Evolutionary conservation across 2,329 filamentous ascomycete genomes (phyloP), one percentile per base, ranked within the genome.

Genomic region (Pyrenochaeta sp.): DNA sequence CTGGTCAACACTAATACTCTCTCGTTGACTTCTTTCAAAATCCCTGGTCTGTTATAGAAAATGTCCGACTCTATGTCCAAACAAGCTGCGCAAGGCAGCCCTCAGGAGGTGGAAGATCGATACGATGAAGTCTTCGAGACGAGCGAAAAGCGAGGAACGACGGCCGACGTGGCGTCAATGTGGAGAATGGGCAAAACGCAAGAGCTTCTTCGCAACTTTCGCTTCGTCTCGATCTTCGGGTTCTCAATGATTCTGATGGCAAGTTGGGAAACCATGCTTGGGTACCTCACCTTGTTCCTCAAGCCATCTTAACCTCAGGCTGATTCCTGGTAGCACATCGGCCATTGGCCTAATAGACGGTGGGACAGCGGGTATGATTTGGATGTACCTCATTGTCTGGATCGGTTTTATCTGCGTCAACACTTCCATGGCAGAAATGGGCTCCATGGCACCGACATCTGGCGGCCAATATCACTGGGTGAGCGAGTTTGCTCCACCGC

Each of bases 371-470:
- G 73, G 72, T 1, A 34, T 73, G 39, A 74, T 75, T 2, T 76
- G 71, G 65, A 65, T 63, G 6, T 73, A 69, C 34, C 49, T 72
- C 3, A 66, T 73, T 12, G 60, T 62, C 12, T 67, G 67, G 59
- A 50, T 71, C 1, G 66, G 69, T 2, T 68, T 72, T 22, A 59
- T 64, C 9, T 71, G 64, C 39, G 71, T 73, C 2, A 61, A 56
- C 2, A 58, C 63, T 1, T 70, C 67, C 1, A 54, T 74, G 32
- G 71, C 72, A 19, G 73, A 75, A 34, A 76, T 78, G 73, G 74
- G 68, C 2, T 77, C 74, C 0, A 77, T 77, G 65, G 63, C 63
- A 0, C 65, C 65, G n/a, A 66, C 57, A 15, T 58, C 62, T 15
- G 65, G 65, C 15, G 62, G 62, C 9, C 62, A 65, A 22, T 66